Evolutionary conservation across 495 filamentous ascomycete genomes (phyloP).

Genomic region (Oleoguttula mirabilis): DNA sequence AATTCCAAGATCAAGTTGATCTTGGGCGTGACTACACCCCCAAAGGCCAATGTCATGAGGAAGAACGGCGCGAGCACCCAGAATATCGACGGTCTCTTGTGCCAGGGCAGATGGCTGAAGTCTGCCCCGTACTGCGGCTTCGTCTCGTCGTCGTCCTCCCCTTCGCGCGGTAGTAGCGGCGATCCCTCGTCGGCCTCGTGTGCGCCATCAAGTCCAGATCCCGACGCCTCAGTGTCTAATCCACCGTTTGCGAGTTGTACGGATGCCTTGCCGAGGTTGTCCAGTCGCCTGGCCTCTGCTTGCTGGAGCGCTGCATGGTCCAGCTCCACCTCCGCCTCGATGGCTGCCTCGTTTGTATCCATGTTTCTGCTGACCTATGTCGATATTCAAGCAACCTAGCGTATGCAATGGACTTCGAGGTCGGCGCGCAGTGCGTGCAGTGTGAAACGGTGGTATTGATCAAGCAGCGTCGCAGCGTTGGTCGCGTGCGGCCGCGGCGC

Average conservation of each 20-base stretch:
- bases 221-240: constrained; percentile 1
- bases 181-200: constrained; percentile 10
- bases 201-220: neutral
- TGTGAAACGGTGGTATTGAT: too few relatives aligned
- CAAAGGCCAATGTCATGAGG: constrained; percentile 70
- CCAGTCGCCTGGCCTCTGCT: too few relatives aligned
- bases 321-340: constrained; percentile 18
- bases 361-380: constrained; percentile 7
- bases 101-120: constrained; percentile 55
- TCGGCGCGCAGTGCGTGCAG: too few relatives aligned
- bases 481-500: too few relatives aligned
- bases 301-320: constrained; percentile 3
- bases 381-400: too few relatives aligned
- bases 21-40: constrained; percentile 66
- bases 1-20: constrained; percentile 69
- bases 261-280: too few relatives aligned
- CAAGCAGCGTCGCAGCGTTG: constrained; percentile 9
- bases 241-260: constrained; percentile 10
- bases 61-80: constrained; percentile 74
- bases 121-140: constrained; percentile 40
- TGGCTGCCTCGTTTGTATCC: constrained; percentile 12
- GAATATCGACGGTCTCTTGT: constrained; percentile 64
- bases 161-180: constrained; percentile 7
- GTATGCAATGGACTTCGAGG: too few relatives aligned
- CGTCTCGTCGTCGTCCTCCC: constrained; percentile 10